Conservation (phyloP, 352 stramenopile species). For the Globisporangium acanthophoron region DNA sequence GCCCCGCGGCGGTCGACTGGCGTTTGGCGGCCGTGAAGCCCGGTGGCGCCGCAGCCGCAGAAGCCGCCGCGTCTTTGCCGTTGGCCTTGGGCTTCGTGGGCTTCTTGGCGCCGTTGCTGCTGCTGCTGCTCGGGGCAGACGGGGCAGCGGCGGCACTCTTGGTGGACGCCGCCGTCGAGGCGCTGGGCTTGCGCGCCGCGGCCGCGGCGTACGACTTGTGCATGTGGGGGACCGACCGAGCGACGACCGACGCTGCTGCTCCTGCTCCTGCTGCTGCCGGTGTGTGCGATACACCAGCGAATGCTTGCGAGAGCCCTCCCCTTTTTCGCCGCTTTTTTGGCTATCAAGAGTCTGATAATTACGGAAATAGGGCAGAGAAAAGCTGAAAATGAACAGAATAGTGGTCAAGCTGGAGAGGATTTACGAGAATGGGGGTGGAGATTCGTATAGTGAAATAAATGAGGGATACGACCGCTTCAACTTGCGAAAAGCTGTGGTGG, state of each 20-base stretch:
- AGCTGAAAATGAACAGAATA: no score
- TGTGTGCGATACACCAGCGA: neutral
- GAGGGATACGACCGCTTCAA: no score
- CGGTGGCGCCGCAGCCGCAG: neutral
- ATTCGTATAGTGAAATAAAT: no score
- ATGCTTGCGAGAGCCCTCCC: no score
- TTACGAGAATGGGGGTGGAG: no score
- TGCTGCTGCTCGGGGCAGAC: neutral
- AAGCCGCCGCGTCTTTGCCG: constrained; percentile 6
- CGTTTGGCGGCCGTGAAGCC: constrained; percentile 7
- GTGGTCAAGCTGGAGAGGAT: no score
- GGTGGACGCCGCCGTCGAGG: neutral
- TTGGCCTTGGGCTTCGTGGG: constrained; percentile 12
- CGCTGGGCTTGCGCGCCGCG: neutral
- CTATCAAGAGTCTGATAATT: no score
- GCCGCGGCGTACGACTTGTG: constrained; percentile 1
- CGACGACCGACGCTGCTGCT: no score
- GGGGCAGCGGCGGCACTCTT: neutral
- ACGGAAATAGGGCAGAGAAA: no score
- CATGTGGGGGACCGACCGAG: neutral
- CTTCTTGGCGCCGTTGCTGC: neutral
- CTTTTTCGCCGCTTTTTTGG: no score
- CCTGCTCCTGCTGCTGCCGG: no score
- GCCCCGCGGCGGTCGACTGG: constrained; percentile 2
- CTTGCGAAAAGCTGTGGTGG: no score